Evolutionary conservation across 257 asterid genomes (phyloP).

Genomic region (Anisodus acutangulus): DNA sequence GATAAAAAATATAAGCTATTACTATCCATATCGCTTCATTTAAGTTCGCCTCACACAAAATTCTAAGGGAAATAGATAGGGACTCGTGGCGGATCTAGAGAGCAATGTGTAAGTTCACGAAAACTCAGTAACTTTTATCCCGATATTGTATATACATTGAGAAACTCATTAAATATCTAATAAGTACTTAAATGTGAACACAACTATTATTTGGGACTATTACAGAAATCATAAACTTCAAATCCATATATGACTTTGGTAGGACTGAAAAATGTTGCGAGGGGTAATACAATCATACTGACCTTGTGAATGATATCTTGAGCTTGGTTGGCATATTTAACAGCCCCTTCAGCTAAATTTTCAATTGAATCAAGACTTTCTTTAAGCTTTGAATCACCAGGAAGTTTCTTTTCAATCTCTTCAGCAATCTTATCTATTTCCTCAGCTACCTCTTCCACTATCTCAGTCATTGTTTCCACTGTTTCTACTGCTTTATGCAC

Average conservation of each 20-base stretch:
- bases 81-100: too few relatives aligned
- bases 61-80: not conserved
- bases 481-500: conserved; percentile 45
- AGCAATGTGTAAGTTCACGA: too few relatives aligned
- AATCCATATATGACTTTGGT: too few relatives aligned
- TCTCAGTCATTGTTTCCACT: conserved; percentile 54
- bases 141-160: too few relatives aligned
- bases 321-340: conserved; percentile 49
- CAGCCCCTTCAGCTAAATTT: conserved; percentile 50
- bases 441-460: conserved; percentile 63
- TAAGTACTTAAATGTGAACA: too few relatives aligned
- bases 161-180: too few relatives aligned
- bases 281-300: not conserved
- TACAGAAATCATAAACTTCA: too few relatives aligned
- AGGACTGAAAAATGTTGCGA: too few relatives aligned
- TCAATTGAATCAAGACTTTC: conserved; percentile 49
- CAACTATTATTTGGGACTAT: too few relatives aligned
- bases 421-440: conserved; percentile 52
- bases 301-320: conserved; percentile 58
- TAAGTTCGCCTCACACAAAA: not conserved
- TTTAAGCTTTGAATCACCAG: conserved; percentile 53
- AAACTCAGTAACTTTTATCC: too few relatives aligned
- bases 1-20: not conserved
- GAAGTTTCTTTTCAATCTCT: conserved; percentile 59
- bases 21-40: not conserved